Conservation (phyloP, 1,284 basidiomycete genomes). For the Leccinum pachyderme region DNA sequence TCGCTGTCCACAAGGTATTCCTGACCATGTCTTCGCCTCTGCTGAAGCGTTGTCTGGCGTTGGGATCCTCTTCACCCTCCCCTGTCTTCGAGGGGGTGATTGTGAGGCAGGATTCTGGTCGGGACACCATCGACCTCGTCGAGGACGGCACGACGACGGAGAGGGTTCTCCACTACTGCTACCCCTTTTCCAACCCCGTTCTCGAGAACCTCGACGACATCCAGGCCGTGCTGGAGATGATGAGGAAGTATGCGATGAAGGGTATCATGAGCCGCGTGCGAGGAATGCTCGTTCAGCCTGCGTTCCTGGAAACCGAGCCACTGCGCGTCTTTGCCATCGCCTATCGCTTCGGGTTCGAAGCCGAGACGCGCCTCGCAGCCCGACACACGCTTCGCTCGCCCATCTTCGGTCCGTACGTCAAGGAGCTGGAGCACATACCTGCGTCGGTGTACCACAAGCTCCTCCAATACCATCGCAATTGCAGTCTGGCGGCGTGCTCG, state of each 20-base stretch:
- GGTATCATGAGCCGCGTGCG: conserved; percentile 32
- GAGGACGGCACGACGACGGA: conserved; percentile 33
- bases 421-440: conserved; percentile 35
- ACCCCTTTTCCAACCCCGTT: conserved; percentile 30
- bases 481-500: conserved; percentile 30
- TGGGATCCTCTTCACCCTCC: conserved; percentile 30
- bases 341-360: conserved; percentile 31
- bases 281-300: conserved; percentile 18
- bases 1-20: conserved; percentile 34
- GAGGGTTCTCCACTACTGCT: conserved; percentile 33
- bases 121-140: conserved; percentile 28
- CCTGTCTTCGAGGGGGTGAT: conserved; percentile 27
- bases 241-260: conserved; percentile 34
- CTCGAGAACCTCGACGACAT: conserved; percentile 34
- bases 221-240: conserved; percentile 33
- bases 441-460: conserved; percentile 36
- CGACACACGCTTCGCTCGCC: conserved; percentile 30
- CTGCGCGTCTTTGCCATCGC: conserved; percentile 35
- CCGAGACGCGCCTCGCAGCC: conserved; percentile 29
- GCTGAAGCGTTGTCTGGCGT: conserved; percentile 25
- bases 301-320: conserved; percentile 30
- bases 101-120: conserved; percentile 24
- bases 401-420: conserved; percentile 35
- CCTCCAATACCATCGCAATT: conserved; percentile 36
- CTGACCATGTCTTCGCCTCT: conserved; percentile 31